Base-by-base conservation (phyloP, 805 yeast genomes). In the Kodamaea lidongshanica region DNA sequence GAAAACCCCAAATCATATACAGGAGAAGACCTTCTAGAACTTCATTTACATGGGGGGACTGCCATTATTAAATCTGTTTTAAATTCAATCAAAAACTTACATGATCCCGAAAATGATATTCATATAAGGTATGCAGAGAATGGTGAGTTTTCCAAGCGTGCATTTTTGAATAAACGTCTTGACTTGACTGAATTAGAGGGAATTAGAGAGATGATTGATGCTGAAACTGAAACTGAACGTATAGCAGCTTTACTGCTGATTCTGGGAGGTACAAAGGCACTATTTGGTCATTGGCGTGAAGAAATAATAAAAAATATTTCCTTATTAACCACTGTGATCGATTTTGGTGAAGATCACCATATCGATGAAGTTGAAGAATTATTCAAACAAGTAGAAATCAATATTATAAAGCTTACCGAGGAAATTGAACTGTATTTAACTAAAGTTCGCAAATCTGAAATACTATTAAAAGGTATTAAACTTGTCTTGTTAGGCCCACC, bases 161-260 rank as follows among this genome's bases (percentile, higher is more conserved):
- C 95, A 0, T 92, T 88, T 47, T 70, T 79, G 33, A 89, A 88
- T 52, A 83, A 88, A 0, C 65, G 80, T 28, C 67, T 85, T 44
- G 97, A 92, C 52, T 62, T 92, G 36, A 85, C 96, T 0, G 86
- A 88, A 48, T 73, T 85, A 6, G 98, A 92, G 55, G 96, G 96
- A 0, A 77, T 92, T 6, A 67, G 87, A 31, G 94, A 83, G 27
- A 58, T 88, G 49, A 85, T 92, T 23, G 88, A 88, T 44, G 95
- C 97, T 0, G 96, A 92, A 47, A 92, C 98, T 0, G 97, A 89
- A 51, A 56, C 75, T 5, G 96, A 92, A 48, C 69, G 97, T 34
- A 52, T 72, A 1, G 77, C 89, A 4, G 88, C 94, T 0, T 56
- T 87, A 10, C 61, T 70, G 3, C 76, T 89, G 16, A 76, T 89